Evolutionary conservation across 345 rosid species (phyloP).

Genomic region (Hirschfeldia incana): DNA sequence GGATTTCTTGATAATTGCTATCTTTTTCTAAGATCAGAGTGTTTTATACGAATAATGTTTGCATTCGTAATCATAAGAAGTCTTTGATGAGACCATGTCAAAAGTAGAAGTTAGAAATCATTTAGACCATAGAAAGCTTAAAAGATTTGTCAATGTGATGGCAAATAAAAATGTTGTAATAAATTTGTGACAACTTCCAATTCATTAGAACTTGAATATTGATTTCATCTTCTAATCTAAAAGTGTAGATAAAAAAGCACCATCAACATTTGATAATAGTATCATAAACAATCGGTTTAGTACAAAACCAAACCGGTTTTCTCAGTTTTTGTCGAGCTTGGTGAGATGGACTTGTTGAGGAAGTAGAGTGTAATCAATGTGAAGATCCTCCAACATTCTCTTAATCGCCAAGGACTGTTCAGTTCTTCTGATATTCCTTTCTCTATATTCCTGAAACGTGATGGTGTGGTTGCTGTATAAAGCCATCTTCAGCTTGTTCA

Average conservation of each 20-base stretch:
- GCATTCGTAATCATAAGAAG: neutral
- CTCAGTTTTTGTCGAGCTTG: neutral
- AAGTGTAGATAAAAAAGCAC: constrained; percentile 8
- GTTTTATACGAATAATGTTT: neutral
- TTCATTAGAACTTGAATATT: neutral
- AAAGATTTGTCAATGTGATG: neutral
- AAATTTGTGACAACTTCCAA: neutral
- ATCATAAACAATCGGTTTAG: constrained; percentile 7
- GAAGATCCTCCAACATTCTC: constrained; percentile 58
- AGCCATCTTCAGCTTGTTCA: constrained; percentile 74
- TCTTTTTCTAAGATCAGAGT: neutral
- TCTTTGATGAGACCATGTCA: neutral
- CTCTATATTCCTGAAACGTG: constrained; percentile 63
- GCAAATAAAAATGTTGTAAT: neutral
- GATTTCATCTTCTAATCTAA: constrained; percentile 3
- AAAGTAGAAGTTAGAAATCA: neutral
- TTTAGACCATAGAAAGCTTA: neutral
- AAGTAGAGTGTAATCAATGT: constrained; percentile 56
- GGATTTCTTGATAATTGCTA: neutral
- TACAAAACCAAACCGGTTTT: neutral
- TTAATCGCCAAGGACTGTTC: constrained; percentile 59
- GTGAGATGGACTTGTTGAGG: constrained; percentile 62
- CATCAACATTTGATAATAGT: neutral
- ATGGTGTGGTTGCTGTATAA: constrained; percentile 61
- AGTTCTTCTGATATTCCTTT: constrained; percentile 56